Evolutionary conservation across 1,284 basidiomycete genomes (phyloP), one percentile per base, ranked within the genome.

Genomic region (Ceratobasidium papillatum): DNA sequence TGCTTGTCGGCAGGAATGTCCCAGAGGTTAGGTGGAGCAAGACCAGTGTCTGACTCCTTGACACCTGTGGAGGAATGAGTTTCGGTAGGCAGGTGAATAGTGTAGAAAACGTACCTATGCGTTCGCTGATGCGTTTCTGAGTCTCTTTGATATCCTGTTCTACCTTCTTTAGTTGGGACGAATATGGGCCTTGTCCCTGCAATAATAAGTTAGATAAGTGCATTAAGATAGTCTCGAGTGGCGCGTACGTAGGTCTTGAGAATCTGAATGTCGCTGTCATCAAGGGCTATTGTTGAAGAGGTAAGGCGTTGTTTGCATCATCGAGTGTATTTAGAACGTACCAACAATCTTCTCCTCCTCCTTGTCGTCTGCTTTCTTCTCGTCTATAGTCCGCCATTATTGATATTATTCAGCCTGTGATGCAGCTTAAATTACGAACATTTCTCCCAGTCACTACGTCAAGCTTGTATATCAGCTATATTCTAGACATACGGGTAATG

Each of bases 201-300:
- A 76, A 19, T 45, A 80, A 79, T 80, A 63, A 77, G 77, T 75
- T 76, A 17, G 32, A 11, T 61, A 7, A 27, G 22, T 30, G 61
- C 27, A 38, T 45, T 36, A 54, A 17, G 68, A 54, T 41, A 19
- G 34, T 27, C 36, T 52, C 68, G 69, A 43, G 74, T 77, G 86
- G 72, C 82, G 91, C 84, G 74, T 74, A 85, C 95, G 82, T 99
- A 99, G 76, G 98, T 99, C 86, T 99, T 98, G 78, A 99, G 89
- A 77, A 99, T 97, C 83, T 99, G 97, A 75, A 99, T 99, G 82
- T 99, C 98, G 77, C 94, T 96, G 80, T 99, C 98, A 81, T 99
- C 98, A 77, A 99, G 90, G 65, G 93, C 97, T 92, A 80, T 49
- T 14, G 45, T 19, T 65, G 73, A 76, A 32, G 3, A 14, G 36